Base-by-base conservation (phyloP, 345 rosid species). In the Melastoma malabathricum region DNA sequence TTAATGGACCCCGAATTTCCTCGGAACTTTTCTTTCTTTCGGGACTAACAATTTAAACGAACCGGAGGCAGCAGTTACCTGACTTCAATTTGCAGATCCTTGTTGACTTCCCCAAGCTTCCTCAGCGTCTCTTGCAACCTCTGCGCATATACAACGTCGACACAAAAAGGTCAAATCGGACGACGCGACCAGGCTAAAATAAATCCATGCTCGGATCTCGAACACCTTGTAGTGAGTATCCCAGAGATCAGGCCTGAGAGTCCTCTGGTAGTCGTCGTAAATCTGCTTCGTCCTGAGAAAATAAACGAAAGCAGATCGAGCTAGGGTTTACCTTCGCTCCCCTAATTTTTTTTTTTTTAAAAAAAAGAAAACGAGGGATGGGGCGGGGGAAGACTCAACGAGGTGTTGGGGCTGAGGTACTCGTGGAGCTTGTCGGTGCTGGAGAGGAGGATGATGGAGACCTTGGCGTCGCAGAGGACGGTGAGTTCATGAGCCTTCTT, bases 391-490 rank as follows among this genome's bases (percentile, higher is more conserved):
- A 22, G 25, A 14, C 43, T 38, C 46, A 44, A 22, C 59, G 59
- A 55, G 59, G 59, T 44, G 48, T 48, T 44, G 46, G 59, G 50
- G 38, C 49, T 55, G 59, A 43, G 23, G 43, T 55, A 55, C 17
- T 55, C 59, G 19, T 55, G 46, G 50, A 46, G 39, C 50, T 55
- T 55, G 23, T 27, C 43, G 41, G 50, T 55, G 59, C 43, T 46
- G 39, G 59, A 55, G 39, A 55, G 22, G 50, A 55, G 41, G 50
- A 55, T 44, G 43, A 55, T 46, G n/a, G 59, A 55, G 48, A 55
- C 48, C 59, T 55, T 55, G 43, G 59, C 59, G 38, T 55, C 59
- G 50, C 59, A 55, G 59, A 55, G 59, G 59, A 55, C 50, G 48
- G 59, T 44, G 43, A 55, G 59, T 50, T 55, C 59, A 22, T 55